Conservation (phyloP, 352 stramenopile genomes). For the Sclerospora graminicola region DNA sequence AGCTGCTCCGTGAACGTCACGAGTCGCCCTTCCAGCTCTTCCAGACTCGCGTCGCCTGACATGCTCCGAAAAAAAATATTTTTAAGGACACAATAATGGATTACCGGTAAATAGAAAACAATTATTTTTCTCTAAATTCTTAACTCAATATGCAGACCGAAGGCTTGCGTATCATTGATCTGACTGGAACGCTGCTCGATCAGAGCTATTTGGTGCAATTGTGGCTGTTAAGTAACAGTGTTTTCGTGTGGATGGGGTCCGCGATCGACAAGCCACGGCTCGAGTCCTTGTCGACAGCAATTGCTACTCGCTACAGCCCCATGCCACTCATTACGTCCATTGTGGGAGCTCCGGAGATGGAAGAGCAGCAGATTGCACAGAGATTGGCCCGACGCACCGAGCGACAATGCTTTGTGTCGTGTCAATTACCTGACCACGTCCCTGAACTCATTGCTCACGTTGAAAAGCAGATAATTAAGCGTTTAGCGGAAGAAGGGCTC, state of each 20-base stretch:
- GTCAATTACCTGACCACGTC: constrained; percentile 57
- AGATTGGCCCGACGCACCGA: constrained; percentile 49
- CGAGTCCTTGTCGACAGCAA: constrained; percentile 56
- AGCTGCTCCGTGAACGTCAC: constrained; percentile 75
- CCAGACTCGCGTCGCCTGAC: constrained; percentile 32
- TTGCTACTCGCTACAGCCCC: constrained; percentile 64
- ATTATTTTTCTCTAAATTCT: not conserved
- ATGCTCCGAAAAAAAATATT: constrained; percentile 3
- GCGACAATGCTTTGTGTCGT: constrained; percentile 75
- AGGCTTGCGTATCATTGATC: constrained; percentile 34
- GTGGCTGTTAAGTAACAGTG: constrained; percentile 49
- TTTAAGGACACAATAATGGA: no score
- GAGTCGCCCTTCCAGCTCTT: constrained; percentile 68
- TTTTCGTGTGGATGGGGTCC: constrained; percentile 77
- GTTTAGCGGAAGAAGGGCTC: constrained; percentile 41
- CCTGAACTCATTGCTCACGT: constrained; percentile 64
- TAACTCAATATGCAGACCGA: constrained; percentile 9
- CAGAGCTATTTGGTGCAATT: constrained; percentile 64
- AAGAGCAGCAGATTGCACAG: constrained; percentile 78
- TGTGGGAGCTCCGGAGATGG: constrained; percentile 51
- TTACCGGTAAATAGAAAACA: no score
- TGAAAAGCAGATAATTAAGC: constrained; percentile 48
- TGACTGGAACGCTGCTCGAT: constrained; percentile 48
- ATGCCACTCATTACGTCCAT: constrained; percentile 75
- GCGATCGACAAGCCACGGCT: constrained; percentile 29